Evolutionary conservation across 2,329 filamentous ascomycete genomes (phyloP), one percentile per base, ranked within the genome.

Genomic region (Colletotrichum neosansevieriae): DNA sequence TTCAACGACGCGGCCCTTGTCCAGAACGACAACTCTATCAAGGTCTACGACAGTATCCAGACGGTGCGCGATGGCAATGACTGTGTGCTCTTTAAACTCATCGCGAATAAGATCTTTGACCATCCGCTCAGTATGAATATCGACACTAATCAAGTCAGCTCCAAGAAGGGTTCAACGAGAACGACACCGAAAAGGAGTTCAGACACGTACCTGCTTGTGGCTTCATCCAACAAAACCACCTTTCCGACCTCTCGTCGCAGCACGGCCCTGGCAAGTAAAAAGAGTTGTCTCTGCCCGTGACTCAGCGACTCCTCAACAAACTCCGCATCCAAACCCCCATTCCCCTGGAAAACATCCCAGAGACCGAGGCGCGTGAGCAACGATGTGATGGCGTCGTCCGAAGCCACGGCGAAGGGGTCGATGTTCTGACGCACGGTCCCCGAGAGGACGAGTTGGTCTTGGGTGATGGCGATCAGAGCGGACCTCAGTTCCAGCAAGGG

Each of bases 361-460:
- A 78, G 53, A 13, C 49, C 62, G 19, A 71, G 50, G 21, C 60
- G 56, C 4, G 36, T 29, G 24, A 70, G 60, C 2, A 50, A 40
- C 13, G 56, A 45, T 40, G 47, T 21, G n/a, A 65, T 45, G 56
- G 44, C 42, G 69, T 95, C 60, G 17, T 42, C 42, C 13, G 57
- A 29, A 4, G 34, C 57, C 9, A 29, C 17, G 24, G 21, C 54
- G 21, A 69, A 50, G 4, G 69, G 69, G 40, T 70, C 61, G 15
- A 99, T 86, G 76, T 99, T 99, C 77, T 86, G 50, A 2, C 69
- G 66, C 12, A 69, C 66, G 19, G 69, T 60, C 13, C 69, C 66
- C 1, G 69, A 57, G 10, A 70, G 56, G 6, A 69, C 57, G 34
- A 70, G 57, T 36, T 69, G 60, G 38, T 54, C 66, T 32, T 49